phyloP scores from a whole-genome alignment of 2,329 filamentous ascomycete genomes.

The Aspergillus fischeri region DNA sequence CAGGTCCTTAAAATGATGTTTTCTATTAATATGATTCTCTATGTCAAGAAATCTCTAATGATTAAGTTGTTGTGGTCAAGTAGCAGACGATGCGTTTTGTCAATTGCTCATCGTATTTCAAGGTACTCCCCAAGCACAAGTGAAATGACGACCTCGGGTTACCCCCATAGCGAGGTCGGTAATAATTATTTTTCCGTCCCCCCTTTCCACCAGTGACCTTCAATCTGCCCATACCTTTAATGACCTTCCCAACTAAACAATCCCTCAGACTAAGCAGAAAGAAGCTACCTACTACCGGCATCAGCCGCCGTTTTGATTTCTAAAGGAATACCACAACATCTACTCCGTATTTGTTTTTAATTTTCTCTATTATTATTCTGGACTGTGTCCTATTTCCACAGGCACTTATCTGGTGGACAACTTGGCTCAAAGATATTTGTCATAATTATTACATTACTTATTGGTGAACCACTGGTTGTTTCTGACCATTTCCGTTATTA shows the following conservation, averaged over 20 bases:
- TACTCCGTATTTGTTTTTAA: background rate
- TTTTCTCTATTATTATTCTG: background rate
- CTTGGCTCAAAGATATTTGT: background rate
- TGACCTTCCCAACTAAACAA: background rate
- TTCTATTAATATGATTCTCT: too few species aligned
- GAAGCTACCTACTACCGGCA: conserved; percentile 17
- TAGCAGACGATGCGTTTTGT: too few species aligned
- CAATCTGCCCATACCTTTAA: background rate
- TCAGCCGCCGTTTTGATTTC: conserved; percentile 17
- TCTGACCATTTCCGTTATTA: background rate
- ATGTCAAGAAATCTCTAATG: background rate
- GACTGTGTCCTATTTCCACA: background rate
- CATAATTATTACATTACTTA: conserved; percentile 1
- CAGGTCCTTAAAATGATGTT: too few species aligned
- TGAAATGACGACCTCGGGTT: background rate
- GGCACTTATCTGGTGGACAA: background rate
- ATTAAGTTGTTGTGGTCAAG: background rate
- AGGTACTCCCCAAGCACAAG: too few species aligned
- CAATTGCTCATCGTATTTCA: background rate
- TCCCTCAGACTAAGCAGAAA: conserved; percentile 1
- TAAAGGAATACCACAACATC: background rate
- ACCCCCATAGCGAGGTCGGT: background rate
- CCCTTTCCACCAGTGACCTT: conserved; percentile 12
- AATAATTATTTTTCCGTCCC: background rate
- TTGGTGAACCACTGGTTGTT: background rate